A percentile compares a stretch with the other conserved stretches of the same genome.
phyloP scores from a whole-genome alignment of 2,329 filamentous ascomycete genomes.

The Penicillium sp. region DNA sequence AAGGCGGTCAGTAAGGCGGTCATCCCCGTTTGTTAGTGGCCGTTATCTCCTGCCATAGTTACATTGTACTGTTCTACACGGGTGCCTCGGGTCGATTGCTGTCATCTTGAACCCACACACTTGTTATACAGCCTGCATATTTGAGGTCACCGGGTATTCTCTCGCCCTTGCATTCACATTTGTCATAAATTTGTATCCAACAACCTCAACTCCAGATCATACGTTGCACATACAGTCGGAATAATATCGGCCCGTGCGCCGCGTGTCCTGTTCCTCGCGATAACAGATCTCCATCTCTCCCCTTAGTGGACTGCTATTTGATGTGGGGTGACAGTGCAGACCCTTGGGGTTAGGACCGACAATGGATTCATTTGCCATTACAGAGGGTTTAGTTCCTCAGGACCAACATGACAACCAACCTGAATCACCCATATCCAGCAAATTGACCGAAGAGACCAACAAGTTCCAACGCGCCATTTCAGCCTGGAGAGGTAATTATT shows the following conservation, averaged over 20 bases:
- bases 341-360: conserved; percentile 16
- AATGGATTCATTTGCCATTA: conserved; percentile 48
- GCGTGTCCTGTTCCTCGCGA: conserved; percentile 29
- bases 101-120: background rate
- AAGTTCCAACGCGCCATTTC: conserved; percentile 97
- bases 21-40: background rate
- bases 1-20: background rate
- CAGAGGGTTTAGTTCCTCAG: conserved; percentile 40
- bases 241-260: conserved; percentile 35
- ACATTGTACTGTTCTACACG: background rate
- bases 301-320: conserved; percentile 19
- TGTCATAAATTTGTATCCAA: background rate
- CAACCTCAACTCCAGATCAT: background rate
- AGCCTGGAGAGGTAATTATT: conserved; percentile 82
- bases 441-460: conserved; percentile 64
- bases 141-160: background rate
- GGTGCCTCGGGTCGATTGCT: background rate
- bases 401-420: conserved; percentile 29
- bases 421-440: conserved; percentile 26
- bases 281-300: conserved; percentile 20
- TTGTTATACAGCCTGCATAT: background rate
- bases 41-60: background rate
- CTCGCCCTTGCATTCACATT: background rate
- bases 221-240: conserved; percentile 27
- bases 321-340: conserved; percentile 30